Evolutionary conservation across 2,329 filamentous ascomycete genomes (phyloP), one percentile per base, ranked within the genome.

Genomic region (Claviceps digitariae): DNA sequence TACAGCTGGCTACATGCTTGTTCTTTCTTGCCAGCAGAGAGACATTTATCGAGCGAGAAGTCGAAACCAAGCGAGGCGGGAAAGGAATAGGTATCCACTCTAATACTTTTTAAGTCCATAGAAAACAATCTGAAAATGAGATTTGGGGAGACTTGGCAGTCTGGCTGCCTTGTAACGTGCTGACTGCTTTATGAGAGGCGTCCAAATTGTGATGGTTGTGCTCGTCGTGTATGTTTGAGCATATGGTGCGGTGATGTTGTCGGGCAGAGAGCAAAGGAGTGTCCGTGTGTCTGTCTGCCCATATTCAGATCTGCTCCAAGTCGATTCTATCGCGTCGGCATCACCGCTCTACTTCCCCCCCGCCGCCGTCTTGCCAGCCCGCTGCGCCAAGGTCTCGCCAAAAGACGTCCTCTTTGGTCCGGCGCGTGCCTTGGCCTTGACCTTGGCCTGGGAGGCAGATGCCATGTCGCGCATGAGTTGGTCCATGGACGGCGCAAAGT

Each of bases 401-500:
- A 34, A 47, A 2, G 23, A 48, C 23, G 41, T 51, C 15, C 41
- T 27, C 43, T 25, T 43, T 4, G 52, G 29, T 8, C 40, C 40
- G 15, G 41, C 25, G 15, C 12, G 23, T 10, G 40, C 12, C 17
- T 23, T 45, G 21, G 29, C 4, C 10, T 40, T 17, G 21, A 12
- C 17, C 27, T 12, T 17, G 48, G 34, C 34, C 23, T 23, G 25
- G 21, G 29, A 10, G 10, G 38, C 17, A 23, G 10, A 38, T n/a
- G 49, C 40, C 25, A 51, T 21, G 25, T 52, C 53, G 3, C 45
- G 41, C 25, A 34, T 34, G 9, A 54, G 44, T 15, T 52, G 25
- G 48, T 49, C 52, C 29, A 54, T 40, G 47, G 50, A 27, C 23
- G 54, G 57, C 21, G 34, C 43, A 34, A 52, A 34, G 40, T 58